Evolutionary conservation across 208 protist species (phyloP).

Genomic region (Crithidia fasciculata): DNA sequence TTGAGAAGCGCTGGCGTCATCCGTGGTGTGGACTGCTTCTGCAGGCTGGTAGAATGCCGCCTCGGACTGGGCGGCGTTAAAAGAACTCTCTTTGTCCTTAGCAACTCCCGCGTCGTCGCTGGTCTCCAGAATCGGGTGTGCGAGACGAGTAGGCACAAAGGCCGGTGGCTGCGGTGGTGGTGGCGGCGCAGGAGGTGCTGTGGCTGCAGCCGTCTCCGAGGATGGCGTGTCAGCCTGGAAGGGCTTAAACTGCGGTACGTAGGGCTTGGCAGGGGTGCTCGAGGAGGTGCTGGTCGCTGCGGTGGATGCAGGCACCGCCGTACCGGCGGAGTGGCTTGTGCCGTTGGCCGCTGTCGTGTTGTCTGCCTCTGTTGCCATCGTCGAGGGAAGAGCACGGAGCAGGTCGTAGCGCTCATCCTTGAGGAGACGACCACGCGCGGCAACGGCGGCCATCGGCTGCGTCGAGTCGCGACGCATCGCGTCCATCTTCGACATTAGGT

Average conservation of each 20-base stretch:
- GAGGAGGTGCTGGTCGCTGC: not conserved
- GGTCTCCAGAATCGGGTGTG: too few relatives aligned
- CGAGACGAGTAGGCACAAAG: too few relatives aligned
- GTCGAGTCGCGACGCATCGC: conserved; percentile 29
- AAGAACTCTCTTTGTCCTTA: too few relatives aligned
- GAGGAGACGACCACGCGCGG: conserved; percentile 49
- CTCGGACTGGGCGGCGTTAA: too few relatives aligned
- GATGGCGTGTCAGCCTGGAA: not conserved
- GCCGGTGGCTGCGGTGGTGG: too few relatives aligned
- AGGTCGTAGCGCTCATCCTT: conserved; percentile 65
- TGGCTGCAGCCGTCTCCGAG: too few relatives aligned
- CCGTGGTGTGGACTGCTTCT: too few relatives aligned
- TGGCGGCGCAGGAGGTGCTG: too few relatives aligned
- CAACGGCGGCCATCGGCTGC: conserved; percentile 47
- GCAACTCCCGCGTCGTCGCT: too few relatives aligned
- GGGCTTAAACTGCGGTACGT: conserved; percentile 2
- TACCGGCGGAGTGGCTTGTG: not conserved
- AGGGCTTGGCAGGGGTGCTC: not conserved
- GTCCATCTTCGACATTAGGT: conserved; percentile 36
- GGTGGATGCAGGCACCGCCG: not conserved
- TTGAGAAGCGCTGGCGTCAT: too few relatives aligned
- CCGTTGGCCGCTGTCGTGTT: not conserved
- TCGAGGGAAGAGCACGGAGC: conserved; percentile 21
- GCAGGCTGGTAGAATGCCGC: too few relatives aligned
- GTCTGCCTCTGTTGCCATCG: not conserved